These are phyloP conservation scores for Aspergillus sp. DNA, from an alignment of 2,329 filamentous ascomycete species.

Conservation along the genomic window DNA sequence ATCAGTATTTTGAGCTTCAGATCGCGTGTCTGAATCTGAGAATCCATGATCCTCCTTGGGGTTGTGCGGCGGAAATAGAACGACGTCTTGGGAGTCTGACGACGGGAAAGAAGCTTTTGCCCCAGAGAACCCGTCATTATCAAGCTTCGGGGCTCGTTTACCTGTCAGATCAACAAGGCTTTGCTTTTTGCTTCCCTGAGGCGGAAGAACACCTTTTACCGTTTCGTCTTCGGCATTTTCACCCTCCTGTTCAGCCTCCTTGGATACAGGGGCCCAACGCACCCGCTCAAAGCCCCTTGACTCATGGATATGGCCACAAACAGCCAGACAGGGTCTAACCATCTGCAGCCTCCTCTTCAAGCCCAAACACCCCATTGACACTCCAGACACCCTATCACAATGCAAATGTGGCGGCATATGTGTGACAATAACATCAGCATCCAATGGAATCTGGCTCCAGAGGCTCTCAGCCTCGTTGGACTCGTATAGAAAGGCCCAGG, in stretches of 20 bases:
- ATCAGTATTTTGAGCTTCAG: not conserved
- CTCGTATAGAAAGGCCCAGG: constrained; percentile 59
- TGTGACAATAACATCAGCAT: constrained; percentile 56
- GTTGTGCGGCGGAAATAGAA: constrained; percentile 11
- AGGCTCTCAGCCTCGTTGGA: constrained; percentile 41
- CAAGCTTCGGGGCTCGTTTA: constrained; percentile 36
- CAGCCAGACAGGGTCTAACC: constrained; percentile 51
- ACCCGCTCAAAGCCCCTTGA: constrained; percentile 55
- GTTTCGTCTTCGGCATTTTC: constrained; percentile 13
- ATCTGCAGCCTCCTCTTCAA: constrained; percentile 47
- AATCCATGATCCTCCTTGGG: not conserved
- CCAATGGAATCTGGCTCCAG: constrained; percentile 52
- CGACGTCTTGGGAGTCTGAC: constrained; percentile 1
- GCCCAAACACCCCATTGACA: constrained; percentile 49
- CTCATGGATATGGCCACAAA: constrained; percentile 63
- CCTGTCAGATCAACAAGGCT: constrained; percentile 54
- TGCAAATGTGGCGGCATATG: constrained; percentile 56
- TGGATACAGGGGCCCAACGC: constrained; percentile 40
- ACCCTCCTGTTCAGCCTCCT: not conserved
- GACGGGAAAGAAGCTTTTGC: not conserved
- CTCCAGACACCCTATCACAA: constrained; percentile 43
- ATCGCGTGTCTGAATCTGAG: not conserved
- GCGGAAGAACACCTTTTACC: constrained; percentile 35
- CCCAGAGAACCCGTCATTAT: constrained; percentile 26
- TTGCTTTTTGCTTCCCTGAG: constrained; percentile 53